Conservation (phyloP, 768 basidiomycete species). For the Collybia nuda region DNA sequence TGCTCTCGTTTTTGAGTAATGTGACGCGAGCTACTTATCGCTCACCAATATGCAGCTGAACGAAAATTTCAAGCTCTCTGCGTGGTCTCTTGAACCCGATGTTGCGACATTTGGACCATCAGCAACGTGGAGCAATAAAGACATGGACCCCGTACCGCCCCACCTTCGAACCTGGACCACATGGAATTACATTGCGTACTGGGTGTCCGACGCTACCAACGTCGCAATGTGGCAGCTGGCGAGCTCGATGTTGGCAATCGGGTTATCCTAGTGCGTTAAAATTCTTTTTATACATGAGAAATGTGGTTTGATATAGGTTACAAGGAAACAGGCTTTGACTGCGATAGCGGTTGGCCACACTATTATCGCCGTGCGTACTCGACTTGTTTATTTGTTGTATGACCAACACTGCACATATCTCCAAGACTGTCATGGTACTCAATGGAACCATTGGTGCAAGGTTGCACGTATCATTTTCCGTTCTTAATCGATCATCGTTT, state of each 20-base stretch:
- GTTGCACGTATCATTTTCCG: conserved; percentile 71
- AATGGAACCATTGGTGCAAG: conserved; percentile 81
- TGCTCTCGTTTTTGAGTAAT: no score
- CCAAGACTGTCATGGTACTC: conserved; percentile 57
- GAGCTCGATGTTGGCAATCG: conserved; percentile 72
- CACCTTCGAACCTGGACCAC: conserved; percentile 65
- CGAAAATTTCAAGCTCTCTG: conserved; percentile 26
- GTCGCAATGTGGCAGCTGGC: conserved; percentile 61
- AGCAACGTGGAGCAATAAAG: conserved; percentile 67
- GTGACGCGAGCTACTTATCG: conserved; percentile 14
- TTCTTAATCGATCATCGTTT: conserved; percentile 83
- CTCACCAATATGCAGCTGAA: no score
- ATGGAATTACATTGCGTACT: conserved; percentile 66
- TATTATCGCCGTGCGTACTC: conserved; percentile 53
- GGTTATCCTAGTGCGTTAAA: conserved; percentile 61
- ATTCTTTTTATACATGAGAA: neutral
- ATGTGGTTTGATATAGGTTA: neutral
- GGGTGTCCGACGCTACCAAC: conserved; percentile 52
- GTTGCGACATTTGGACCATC: conserved; percentile 56
- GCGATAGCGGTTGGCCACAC: conserved; percentile 73
- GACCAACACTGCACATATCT: no score
- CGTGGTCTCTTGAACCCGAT: conserved; percentile 53
- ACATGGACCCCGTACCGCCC: conserved; percentile 74
- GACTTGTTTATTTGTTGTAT: no score
- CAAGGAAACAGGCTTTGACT: conserved; percentile 65